These are phyloP conservation scores for Trichoderma sp. DNA, from an alignment of 2,329 filamentous ascomycete species.

Conservation along the genomic window DNA sequence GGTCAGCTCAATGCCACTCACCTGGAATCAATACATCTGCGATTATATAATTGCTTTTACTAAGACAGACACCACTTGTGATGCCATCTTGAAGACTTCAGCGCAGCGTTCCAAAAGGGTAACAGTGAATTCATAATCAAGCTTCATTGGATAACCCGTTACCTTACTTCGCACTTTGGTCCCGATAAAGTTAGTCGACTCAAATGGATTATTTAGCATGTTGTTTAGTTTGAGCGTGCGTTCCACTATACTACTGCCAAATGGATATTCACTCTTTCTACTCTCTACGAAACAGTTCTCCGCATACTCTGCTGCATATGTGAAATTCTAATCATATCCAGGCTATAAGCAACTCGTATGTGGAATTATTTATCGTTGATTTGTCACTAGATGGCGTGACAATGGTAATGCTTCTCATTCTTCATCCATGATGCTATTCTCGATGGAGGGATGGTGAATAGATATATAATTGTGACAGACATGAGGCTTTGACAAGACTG, in stretches of 20 bases:
- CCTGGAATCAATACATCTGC: not conserved
- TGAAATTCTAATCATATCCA: not conserved
- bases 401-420: not conserved
- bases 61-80: not conserved
- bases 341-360: not conserved
- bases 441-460: not conserved
- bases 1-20: not conserved
- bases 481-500: not conserved
- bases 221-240: not conserved
- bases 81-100: not conserved
- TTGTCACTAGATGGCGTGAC: not conserved
- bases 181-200: not conserved
- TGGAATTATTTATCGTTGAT: not conserved
- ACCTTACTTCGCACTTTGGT: not conserved
- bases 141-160: not conserved
- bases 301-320: not conserved
- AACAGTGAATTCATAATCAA: not conserved
- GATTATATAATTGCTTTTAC: not conserved
- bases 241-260: not conserved
- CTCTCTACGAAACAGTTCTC: not conserved
- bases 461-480: not conserved
- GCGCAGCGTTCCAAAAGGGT: not conserved
- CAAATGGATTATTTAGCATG: not conserved
- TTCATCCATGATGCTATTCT: not conserved
- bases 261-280: not conserved